Conservation (phyloP, 2,329 filamentous ascomycete species). For the Aspergillus bombycis region DNA sequence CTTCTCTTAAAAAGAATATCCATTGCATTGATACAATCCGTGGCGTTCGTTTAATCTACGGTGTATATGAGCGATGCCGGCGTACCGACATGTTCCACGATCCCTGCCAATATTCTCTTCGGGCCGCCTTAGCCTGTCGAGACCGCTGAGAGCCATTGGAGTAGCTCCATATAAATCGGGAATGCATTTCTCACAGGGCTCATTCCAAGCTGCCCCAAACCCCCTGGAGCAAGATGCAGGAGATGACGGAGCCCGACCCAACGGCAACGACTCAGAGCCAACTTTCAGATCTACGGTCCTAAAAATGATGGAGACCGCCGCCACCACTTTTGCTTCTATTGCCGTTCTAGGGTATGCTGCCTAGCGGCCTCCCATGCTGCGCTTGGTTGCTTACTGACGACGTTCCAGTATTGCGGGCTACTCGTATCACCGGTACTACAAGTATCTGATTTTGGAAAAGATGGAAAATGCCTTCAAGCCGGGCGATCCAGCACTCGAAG, state of each 20-base stretch:
- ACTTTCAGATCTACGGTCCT: conserved; percentile 44
- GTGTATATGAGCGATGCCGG: conserved; percentile 22
- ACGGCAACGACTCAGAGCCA: conserved; percentile 30
- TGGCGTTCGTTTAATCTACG: conserved; percentile 1
- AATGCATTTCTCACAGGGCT: conserved; percentile 29
- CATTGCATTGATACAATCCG: neutral
- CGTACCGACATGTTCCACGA: conserved; percentile 29
- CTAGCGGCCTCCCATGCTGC: neutral
- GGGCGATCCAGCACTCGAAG: conserved; percentile 83
- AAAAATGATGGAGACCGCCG: conserved; percentile 74
- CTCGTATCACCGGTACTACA: conserved; percentile 82
- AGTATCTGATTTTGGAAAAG: conserved; percentile 85
- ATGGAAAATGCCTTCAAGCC: conserved; percentile 91
- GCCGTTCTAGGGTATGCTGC: conserved; percentile 63
- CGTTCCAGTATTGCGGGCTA: conserved; percentile 64
- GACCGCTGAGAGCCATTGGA: conserved; percentile 16
- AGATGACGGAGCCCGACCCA: conserved; percentile 29
- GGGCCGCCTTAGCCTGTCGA: conserved; percentile 23
- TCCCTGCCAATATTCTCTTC: conserved; percentile 22
- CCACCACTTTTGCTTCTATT: conserved; percentile 76
- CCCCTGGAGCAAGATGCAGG: conserved; percentile 35
- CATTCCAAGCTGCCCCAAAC: conserved; percentile 28
- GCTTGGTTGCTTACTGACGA: conserved; percentile 21
- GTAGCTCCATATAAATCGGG: conserved; percentile 18
- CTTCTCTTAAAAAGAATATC: neutral